Base-by-base conservation (phyloP, 2,329 filamentous ascomycete genomes). In the Elsinoe necatrix region DNA sequence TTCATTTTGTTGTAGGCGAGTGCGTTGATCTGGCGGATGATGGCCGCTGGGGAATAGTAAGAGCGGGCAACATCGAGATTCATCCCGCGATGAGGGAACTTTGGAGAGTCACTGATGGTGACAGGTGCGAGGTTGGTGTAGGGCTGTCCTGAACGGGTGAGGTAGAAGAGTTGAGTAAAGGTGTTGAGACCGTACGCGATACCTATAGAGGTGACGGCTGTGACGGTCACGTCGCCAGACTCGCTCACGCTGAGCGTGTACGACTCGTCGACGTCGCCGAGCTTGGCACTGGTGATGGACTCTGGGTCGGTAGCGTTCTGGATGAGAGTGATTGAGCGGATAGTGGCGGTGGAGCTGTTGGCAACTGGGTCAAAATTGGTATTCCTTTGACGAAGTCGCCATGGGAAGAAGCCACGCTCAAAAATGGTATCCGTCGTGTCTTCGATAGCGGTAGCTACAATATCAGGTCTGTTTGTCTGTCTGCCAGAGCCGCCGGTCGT, bases 1-100 rank as follows among this genome's bases (percentile, higher is more conserved):
- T 93, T 93, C 76, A 93, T 80, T 74, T 95, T 93, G 74, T 84
- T 89, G 79, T 83, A 89, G 1, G 86, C 75, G 61, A 87, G 72
- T 39, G 83, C 86, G 66, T 95, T 87, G 61, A 95, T 87, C 55
- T 84, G 88, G 52, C 83, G 82, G 65, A 84, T 77, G 62, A 95
- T 84, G 64, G 87, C 81, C 2, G 75, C 68, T 21, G 87, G 73
- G 1, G 81, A 77, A 69, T 85, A 87, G 72, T 79, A 93, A 65
- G 83, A 85, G 58, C 90, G 79, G 2, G 86, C 79, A 41, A 89
- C 82, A 66, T 95, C 90, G 63, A 95, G 74, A 63, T 93, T 84
- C 55, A 95, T 71, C 11, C 90, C 89, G 43, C 90, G 84, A 70
- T 95, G 87, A 12, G 77, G 70, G 69, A 88, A 95, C 65, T 80